Percentiles rank a stretch among this genome's conserved stretches.
Evolutionary conservation across 192 early-diverging fungal genomes (phyloP).

Genomic region (Bifiguratus adelaidae): DNA sequence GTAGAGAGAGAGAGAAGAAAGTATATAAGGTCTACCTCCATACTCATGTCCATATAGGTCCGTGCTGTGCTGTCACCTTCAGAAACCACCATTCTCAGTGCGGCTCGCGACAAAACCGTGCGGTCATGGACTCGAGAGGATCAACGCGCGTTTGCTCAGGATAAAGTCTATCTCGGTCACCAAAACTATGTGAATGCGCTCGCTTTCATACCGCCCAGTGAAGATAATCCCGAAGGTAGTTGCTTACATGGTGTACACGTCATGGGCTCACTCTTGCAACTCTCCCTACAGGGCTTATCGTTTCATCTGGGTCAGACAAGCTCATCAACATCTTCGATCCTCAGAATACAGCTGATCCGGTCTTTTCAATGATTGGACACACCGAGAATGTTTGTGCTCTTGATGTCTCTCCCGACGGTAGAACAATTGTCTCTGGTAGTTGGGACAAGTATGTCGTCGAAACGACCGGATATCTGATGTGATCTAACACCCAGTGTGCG

Average conservation of each 20-base stretch:
- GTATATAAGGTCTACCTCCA: conserved; percentile 7
- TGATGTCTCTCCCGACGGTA: conserved; percentile 40
- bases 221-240: conserved; percentile 49
- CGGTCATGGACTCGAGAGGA: conserved; percentile 57
- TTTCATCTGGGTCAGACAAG: conserved; percentile 77
- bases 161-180: conserved; percentile 53
- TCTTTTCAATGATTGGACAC: conserved; percentile 71
- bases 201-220: conserved; percentile 41
- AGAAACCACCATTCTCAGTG: conserved; percentile 51
- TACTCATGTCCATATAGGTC: conserved; percentile 32
- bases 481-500: neutral
- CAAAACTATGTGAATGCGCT: conserved; percentile 72
- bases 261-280: neutral
- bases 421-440: conserved; percentile 87
- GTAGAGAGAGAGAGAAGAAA: neutral
- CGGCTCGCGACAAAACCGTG: conserved; percentile 65
- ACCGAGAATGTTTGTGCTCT: conserved; percentile 81
- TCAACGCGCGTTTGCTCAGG: conserved; percentile 34
- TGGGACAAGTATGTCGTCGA: conserved; percentile 78
- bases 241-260: neutral
- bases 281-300: conserved; percentile 55
- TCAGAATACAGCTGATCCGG: conserved; percentile 35
- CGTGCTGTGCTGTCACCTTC: conserved; percentile 49
- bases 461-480: neutral
- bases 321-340: conserved; percentile 75